Base-by-base conservation (phyloP, 495 filamentous ascomycete species). In the Hyaloscypha finlandica region DNA sequence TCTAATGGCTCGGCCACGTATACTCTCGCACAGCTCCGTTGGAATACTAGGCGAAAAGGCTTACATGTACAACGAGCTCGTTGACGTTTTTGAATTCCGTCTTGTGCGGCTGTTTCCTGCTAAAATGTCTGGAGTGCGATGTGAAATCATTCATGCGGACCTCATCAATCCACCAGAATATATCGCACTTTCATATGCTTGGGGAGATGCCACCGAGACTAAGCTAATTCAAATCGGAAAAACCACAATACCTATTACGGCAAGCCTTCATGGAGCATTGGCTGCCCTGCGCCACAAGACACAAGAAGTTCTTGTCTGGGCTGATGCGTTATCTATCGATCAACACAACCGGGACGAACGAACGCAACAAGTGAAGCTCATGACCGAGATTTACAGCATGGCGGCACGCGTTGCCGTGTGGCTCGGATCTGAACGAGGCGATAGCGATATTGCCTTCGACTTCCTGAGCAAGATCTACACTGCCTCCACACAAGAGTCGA, bases 291-390 rank as follows among this genome's bases (percentile, higher is more conserved):
- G 61, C 30, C 48, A 54, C 12, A 54, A 54, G 25, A 29, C 9
- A 3, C n/a, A 64, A 20, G 2, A 6, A 33, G 52, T 55, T 16
- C 33, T 39, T 32, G 9, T 73, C 6, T 73, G 60, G 67, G 53
- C 62, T 9, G 64, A 66, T 57, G 69, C 56, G 16, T 8, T 70
- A 16, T 62, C 56, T 63, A 70, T 72, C 25, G 60, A 67, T 59
- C 70, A 70, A 22, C 29, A 63, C 8, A 63, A 70, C 59, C 22
- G 58, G 29, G 31, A 64, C 3, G 64, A 72, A 32, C 48, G 67
- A 39, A 68, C 53, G 32, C 25, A 61, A n/a, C 45, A 69, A 56
- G 64, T 71, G 5, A 22, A 45, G 11, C 61, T 61, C 37, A 70
- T 73, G 57, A 42, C 33, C 20, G 25, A 51, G 19, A 68, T 67